These are phyloP conservation scores for Ophiostoma angusticollis DNA, from an alignment of 2,329 filamentous ascomycete species.

Conservation along the genomic window DNA sequence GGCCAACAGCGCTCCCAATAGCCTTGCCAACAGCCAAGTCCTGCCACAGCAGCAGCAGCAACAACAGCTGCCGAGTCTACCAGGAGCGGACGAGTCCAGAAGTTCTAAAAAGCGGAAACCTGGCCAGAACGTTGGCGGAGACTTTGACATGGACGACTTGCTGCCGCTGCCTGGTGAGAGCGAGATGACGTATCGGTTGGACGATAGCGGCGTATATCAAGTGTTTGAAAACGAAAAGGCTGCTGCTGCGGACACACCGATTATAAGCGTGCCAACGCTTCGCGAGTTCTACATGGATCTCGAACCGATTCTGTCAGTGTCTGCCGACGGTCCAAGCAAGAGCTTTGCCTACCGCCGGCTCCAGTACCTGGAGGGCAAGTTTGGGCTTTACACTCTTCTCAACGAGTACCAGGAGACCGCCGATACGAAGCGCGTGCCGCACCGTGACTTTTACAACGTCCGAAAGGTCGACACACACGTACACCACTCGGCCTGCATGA, in stretches of 20 bases:
- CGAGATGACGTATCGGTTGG: slow-evolving; percentile 64
- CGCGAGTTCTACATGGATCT: slow-evolving; percentile 94
- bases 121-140: slow-evolving; percentile 80
- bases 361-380: slow-evolving; percentile 93
- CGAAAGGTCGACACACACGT: slow-evolving; percentile 98
- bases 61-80: background rate
- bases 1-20: slow-evolving; percentile 26
- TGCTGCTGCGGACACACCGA: slow-evolving; percentile 50
- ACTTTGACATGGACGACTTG: slow-evolving; percentile 73
- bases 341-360: slow-evolving; percentile 91
- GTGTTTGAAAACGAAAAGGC: slow-evolving; percentile 64
- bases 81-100: background rate
- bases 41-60: slow-evolving; percentile 20
- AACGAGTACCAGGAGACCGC: slow-evolving; percentile 98
- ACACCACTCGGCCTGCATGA: slow-evolving; percentile 98
- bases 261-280: slow-evolving; percentile 77
- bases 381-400: slow-evolving; percentile 81
- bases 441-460: slow-evolving; percentile 98
- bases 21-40: slow-evolving; percentile 34
- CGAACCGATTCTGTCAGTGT: slow-evolving; percentile 75
- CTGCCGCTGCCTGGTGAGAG: slow-evolving; percentile 59
- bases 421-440: slow-evolving; percentile 93
- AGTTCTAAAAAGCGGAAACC: slow-evolving; percentile 57
- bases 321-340: slow-evolving; percentile 89
- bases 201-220: slow-evolving; percentile 80